Conservation (phyloP, 148 eudicot species). For the Diospyros lotus region DNA sequence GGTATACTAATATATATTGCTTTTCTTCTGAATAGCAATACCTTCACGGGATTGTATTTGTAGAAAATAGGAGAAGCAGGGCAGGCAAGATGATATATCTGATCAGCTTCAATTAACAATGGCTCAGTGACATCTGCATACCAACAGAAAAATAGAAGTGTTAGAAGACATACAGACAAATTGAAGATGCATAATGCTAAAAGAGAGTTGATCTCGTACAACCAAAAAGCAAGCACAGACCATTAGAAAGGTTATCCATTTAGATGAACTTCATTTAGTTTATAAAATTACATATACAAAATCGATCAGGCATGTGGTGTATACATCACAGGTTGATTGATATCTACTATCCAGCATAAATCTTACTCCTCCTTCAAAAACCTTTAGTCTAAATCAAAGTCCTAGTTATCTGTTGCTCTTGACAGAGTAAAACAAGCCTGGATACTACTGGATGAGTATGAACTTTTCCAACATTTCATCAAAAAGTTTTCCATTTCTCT, state of each 20-base stretch:
- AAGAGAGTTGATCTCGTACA: neutral
- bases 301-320: neutral
- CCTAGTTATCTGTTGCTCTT: no score
- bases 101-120: slow-evolving; percentile 82
- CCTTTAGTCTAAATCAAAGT: no score
- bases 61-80: slow-evolving; percentile 98
- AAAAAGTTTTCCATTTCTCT: no score
- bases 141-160: neutral
- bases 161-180: neutral
- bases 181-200: neutral
- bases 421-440: no score
- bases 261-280: neutral
- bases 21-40: slow-evolving; percentile 5
- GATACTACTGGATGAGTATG: no score
- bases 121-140: slow-evolving; percentile 88
- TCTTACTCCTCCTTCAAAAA: no score
- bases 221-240: neutral
- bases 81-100: slow-evolving; percentile 94
- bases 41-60: slow-evolving; percentile 97
- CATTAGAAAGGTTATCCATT: neutral
- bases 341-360: no score
- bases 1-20: neutral
- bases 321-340: no score
- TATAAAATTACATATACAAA: neutral
- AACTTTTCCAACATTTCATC: no score